Base-by-base conservation (phyloP, 179 eudicot species). In the Beta macrorhiza region DNA sequence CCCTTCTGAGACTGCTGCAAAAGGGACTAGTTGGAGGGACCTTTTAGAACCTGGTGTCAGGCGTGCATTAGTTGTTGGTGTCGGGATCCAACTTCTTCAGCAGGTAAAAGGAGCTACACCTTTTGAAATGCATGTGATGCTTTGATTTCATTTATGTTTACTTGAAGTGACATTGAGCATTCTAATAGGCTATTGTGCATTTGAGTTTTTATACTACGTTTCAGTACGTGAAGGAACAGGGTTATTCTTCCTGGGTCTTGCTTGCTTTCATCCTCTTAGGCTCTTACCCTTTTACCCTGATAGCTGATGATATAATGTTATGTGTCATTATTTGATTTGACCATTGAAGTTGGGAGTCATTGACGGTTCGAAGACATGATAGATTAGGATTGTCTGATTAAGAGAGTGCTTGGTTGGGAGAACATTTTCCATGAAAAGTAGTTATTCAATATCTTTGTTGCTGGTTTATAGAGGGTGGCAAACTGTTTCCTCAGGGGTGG, bases 11-110 rank as follows among this genome's bases (percentile, higher is more conserved):
- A 84, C 89, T 67, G 88, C 87, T 62, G 59, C 79, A 14, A 87
- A 82, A 87, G 92, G 91, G 58, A 87, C 93, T 29, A 85, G 86
- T 29, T 90, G 93, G 95, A 84, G 82, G 37, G 93, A 87, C 76
- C 90, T 93, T 77, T 87, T 89, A 77, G 93, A 93, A 75, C 97
- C 97, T 5, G 97, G 97, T 72, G 95, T 93, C 59, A 89, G 86
- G 85, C 93, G 84, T 87, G 97, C 97, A 37, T 81, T 93, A 80
- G 82, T 86, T 63, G 93, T 93, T 80, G 97, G 97, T 69, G 84
- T 93, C 19, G 92, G 93, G 22, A 79, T 93, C 78, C 92, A 93
- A 83, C 29, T 91, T 79, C 95, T 93, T 80, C 93, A 93, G 83
- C 97, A 93, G 97, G 97, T 93, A 86, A 84, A n/a, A 79, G 15